phyloP scores from a whole-genome alignment of 2,329 filamentous ascomycete species.

The Phialemoniopsis sp. region DNA sequence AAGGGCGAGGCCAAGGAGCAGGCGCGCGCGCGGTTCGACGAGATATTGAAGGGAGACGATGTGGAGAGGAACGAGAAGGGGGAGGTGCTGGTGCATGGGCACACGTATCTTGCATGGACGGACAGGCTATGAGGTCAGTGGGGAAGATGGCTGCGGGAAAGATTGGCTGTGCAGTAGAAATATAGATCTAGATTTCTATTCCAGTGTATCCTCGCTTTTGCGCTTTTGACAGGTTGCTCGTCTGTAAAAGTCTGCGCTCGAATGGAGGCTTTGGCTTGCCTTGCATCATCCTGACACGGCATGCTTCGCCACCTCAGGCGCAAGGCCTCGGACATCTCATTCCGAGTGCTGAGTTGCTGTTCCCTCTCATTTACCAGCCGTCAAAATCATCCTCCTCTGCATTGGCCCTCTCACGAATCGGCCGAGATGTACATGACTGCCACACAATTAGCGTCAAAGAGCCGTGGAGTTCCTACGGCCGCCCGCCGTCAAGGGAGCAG shows the following conservation, averaged over 20 bases:
- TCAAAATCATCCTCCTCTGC: conserved; percentile 12
- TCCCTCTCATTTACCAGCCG: no score
- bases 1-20: conserved; percentile 43
- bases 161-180: background rate
- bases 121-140: conserved; percentile 29
- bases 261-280: no score
- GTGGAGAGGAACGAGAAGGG: conserved; percentile 57
- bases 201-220: no score
- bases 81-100: conserved; percentile 60
- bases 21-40: conserved; percentile 46
- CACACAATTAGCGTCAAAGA: conserved; percentile 12
- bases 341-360: no score
- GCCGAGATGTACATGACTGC: conserved; percentile 69
- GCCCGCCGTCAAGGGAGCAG: background rate
- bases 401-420: conserved; percentile 33
- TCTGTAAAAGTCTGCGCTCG: no score
- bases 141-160: conserved; percentile 4
- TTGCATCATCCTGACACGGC: no score
- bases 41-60: conserved; percentile 50
- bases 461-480: no score
- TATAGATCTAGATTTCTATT: no score
- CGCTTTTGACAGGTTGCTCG: background rate
- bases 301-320: no score
- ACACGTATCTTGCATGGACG: conserved; percentile 62
- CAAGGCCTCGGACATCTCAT: no score